A percentile compares a stretch with the other conserved stretches of the same genome.
Conservation (phyloP, 169 alveolate species). For the Eimeria zaria region DNA sequence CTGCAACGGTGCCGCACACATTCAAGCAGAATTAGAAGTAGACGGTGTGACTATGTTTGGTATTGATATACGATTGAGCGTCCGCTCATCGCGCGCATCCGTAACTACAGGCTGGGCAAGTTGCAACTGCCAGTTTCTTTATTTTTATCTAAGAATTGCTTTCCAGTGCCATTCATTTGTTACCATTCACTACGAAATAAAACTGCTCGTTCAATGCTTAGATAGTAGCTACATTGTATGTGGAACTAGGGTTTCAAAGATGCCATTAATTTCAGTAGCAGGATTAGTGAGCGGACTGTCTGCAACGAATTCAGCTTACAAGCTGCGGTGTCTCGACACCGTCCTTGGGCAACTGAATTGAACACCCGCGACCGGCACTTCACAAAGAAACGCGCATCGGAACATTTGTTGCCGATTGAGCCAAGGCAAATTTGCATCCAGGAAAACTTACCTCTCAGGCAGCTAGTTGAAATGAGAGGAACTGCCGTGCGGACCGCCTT, state of each 20-base stretch:
- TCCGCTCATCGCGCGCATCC: neutral
- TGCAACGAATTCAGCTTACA: conserved; percentile 12
- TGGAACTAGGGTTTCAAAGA: neutral
- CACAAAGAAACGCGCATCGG: conserved; percentile 72
- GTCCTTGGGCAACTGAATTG: neutral
- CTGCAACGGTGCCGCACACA: neutral
- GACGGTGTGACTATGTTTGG: neutral
- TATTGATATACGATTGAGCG: neutral
- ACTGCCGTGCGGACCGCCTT: conserved; percentile 82
- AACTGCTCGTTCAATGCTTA: neutral
- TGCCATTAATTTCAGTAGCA: neutral
- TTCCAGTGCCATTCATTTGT: neutral
- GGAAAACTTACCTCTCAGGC: conserved; percentile 50
- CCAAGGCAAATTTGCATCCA: conserved; percentile 24
- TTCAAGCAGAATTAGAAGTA: neutral
- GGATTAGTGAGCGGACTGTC: conserved; percentile 29
- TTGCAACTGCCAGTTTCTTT: neutral
- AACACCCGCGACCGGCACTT: conserved; percentile 30
- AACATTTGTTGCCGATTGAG: conserved; percentile 64
- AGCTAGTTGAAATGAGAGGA: conserved; percentile 72
- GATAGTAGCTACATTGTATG: neutral
- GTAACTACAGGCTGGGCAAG: neutral
- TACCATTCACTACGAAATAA: neutral
- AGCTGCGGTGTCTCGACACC: conserved; percentile 78
- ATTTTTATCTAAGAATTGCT: neutral